These are phyloP conservation scores for Pelargonium australe DNA, from an alignment of 441 rosid genomes.

Conservation along the genomic window DNA sequence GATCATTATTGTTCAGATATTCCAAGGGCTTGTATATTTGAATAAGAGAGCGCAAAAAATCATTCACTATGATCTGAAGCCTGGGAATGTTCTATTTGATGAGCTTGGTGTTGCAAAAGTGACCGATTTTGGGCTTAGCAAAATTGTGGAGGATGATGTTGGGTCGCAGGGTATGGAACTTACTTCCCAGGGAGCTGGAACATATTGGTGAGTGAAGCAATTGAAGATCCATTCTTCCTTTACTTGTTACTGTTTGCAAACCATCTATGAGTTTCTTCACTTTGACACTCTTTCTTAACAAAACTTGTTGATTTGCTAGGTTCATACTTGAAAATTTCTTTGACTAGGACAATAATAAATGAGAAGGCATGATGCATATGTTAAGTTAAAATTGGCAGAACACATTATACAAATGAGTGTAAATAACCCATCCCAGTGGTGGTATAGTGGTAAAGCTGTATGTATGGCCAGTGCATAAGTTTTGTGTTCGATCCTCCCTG, in stretches of 20 bases:
- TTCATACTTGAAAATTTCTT: neutral
- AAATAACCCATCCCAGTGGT: neutral
- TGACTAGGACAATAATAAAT: neutral
- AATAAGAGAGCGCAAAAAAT: slow-evolving; percentile 82
- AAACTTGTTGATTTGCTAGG: neutral
- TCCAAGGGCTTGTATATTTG: slow-evolving; percentile 91
- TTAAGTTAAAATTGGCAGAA: neutral
- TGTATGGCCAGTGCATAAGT: too few relatives aligned
- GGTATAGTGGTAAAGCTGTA: neutral
- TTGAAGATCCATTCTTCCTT: slow-evolving; percentile 17
- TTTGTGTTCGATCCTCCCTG: too few relatives aligned
- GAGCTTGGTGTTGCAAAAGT: slow-evolving; percentile 95
- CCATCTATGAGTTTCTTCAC: too few relatives aligned
- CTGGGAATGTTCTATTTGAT: slow-evolving; percentile 96
- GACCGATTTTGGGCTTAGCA: slow-evolving; percentile 98
- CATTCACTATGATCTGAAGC: slow-evolving; percentile 97
- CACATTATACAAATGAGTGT: neutral
- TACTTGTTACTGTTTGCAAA: slow-evolving; percentile 7
- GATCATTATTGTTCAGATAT: slow-evolving; percentile 87
- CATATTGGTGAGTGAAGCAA: slow-evolving; percentile 72
- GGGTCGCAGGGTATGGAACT: slow-evolving; percentile 99
- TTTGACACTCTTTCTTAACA: neutral
- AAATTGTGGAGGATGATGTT: slow-evolving; percentile 86
- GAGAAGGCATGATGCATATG: neutral
- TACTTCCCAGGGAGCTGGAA: slow-evolving; percentile 99